These are phyloP conservation scores for Akanthomyces lecanii DNA, from an alignment of 2,329 filamentous ascomycete genomes.

Conservation along the genomic window DNA sequence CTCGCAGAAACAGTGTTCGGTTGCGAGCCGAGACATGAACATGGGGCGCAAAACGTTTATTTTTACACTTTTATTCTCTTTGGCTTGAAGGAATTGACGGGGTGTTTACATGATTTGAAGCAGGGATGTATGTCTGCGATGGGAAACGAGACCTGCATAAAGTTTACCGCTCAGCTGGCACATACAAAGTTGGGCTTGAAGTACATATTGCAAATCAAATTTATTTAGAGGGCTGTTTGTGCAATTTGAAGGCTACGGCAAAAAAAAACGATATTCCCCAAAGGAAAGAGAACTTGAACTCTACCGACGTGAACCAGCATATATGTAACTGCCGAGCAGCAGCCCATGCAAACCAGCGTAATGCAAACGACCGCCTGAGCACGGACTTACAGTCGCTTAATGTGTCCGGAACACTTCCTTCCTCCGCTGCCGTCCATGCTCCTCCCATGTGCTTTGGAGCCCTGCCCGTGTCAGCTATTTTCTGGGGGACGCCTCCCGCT, in stretches of 20 bases:
- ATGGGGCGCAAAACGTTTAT: conserved; percentile 2
- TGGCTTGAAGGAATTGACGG: neutral
- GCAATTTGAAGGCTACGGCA: too few species aligned
- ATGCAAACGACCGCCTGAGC: neutral
- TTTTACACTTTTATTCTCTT: neutral
- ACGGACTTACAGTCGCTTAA: neutral
- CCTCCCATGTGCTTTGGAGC: neutral
- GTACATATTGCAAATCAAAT: neutral
- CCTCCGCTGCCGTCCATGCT: neutral
- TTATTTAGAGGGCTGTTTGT: neutral
- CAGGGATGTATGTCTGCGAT: neutral
- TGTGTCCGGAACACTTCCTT: neutral
- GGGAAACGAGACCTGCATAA: neutral
- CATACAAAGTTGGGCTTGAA: neutral
- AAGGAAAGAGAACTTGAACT: too few species aligned
- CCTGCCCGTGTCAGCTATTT: too few species aligned
- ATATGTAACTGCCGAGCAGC: too few species aligned
- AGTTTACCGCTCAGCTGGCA: neutral
- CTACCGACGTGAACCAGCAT: too few species aligned
- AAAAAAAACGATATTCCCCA: too few species aligned
- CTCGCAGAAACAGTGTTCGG: neutral
- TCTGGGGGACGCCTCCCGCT: too few species aligned
- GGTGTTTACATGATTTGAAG: neutral
- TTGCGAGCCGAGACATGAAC: neutral
- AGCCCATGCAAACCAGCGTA: too few species aligned